Conservation (phyloP, 208 protist species). For the Trypanosoma boissoni region DNA sequence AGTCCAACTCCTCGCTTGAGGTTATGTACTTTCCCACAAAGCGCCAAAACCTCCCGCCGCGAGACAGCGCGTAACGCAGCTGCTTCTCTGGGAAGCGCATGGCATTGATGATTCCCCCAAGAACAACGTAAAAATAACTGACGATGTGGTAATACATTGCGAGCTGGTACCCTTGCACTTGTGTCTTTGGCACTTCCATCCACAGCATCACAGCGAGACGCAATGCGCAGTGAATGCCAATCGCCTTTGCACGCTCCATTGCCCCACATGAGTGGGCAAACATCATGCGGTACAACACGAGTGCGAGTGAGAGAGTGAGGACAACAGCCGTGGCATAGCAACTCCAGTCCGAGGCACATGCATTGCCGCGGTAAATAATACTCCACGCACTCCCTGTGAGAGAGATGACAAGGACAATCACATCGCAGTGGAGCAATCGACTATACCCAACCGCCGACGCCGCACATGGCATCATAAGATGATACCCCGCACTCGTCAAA, state of each 20-base stretch:
- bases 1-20: conserved; percentile 47
- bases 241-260: background rate
- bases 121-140: conserved; percentile 46
- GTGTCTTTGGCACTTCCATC: conserved; percentile 44
- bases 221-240: conserved; percentile 38
- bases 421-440: conserved; percentile 60
- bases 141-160: conserved; percentile 52
- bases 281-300: conserved; percentile 6
- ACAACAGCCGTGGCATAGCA: background rate
- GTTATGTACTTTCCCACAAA: conserved; percentile 27
- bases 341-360: conserved; percentile 21
- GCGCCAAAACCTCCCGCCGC: background rate
- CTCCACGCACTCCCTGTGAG: conserved; percentile 46
- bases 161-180: conserved; percentile 42
- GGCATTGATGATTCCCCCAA: conserved; percentile 41
- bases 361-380: conserved; percentile 43
- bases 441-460: conserved; percentile 32
- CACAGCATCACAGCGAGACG: conserved; percentile 41
- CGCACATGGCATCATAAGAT: conserved; percentile 63
- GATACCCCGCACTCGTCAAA: conserved; percentile 47
- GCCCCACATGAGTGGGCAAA: conserved; percentile 4
- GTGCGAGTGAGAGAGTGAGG: conserved; percentile 3
- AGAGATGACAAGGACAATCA: conserved; percentile 38
- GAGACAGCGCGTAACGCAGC: conserved; percentile 19
- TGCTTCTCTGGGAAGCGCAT: conserved; percentile 48